Evolutionary conservation across 805 yeast species (phyloP).

Genomic region (Starmerella vitae): DNA sequence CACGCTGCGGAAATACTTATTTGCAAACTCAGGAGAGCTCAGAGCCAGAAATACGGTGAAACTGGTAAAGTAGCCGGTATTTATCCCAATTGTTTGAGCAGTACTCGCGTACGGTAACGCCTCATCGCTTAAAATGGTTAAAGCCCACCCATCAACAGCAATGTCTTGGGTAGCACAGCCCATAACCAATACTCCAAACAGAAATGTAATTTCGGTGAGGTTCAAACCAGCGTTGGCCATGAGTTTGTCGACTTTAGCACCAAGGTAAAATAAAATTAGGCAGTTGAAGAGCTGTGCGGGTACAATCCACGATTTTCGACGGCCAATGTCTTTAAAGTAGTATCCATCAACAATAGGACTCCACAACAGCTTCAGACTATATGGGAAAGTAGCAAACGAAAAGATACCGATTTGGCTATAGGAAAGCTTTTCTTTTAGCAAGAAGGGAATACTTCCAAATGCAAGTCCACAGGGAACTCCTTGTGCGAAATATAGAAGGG

Average conservation of each 20-base stretch:
- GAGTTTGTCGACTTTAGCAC: conserved; percentile 39
- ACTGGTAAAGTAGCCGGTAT: conserved; percentile 80
- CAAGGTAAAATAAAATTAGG: conserved; percentile 49
- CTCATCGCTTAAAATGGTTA: conserved; percentile 65
- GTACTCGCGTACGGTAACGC: conserved; percentile 88
- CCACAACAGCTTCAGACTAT: conserved; percentile 84
- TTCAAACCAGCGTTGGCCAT: conserved; percentile 38
- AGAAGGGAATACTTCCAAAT: conserved; percentile 85
- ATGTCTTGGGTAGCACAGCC: conserved; percentile 96
- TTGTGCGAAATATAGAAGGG: conserved; percentile 67
- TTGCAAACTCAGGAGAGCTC: conserved; percentile 85
- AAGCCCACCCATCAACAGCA: conserved; percentile 98
- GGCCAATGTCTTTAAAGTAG: conserved; percentile 52
- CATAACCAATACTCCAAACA: conserved; percentile 66
- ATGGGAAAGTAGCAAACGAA: conserved; percentile 87
- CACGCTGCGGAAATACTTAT: conserved; percentile 53
- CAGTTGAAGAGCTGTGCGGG: conserved; percentile 84
- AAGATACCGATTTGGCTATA: conserved; percentile 86
- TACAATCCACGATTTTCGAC: conserved; percentile 86
- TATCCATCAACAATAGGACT: conserved; percentile 90
- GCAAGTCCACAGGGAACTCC: conserved; percentile 97
- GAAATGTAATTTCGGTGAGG: conserved; percentile 45
- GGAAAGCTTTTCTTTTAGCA: conserved; percentile 66
- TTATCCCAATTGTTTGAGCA: conserved; percentile 91
- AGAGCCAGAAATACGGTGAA: conserved; percentile 86